phyloP scores from a whole-genome alignment of 345 rosid genomes.

The Ceriops zippeliana region DNA sequence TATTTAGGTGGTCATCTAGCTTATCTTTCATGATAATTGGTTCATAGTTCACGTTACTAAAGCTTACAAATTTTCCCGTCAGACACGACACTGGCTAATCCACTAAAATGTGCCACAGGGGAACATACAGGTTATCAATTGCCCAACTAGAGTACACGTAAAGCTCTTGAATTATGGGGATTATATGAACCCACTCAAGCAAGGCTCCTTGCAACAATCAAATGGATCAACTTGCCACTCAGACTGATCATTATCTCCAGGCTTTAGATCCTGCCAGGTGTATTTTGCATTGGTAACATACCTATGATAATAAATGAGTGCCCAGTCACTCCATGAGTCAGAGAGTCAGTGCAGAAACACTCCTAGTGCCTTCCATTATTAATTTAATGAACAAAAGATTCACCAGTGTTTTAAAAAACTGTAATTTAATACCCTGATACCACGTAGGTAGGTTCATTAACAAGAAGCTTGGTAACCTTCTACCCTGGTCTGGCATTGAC shows the following conservation, averaged over 20 bases:
- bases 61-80: constrained; percentile 27
- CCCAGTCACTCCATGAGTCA: not conserved
- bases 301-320: constrained; percentile 2
- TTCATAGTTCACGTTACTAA: too few relatives aligned
- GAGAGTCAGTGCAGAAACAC: not conserved
- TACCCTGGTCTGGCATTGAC: constrained; percentile 10
- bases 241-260: constrained; percentile 7
- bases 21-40: too few relatives aligned
- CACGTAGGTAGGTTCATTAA: constrained; percentile 27
- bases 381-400: too few relatives aligned
- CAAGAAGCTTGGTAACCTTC: constrained; percentile 29
- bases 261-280: constrained; percentile 4
- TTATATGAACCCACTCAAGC: constrained; percentile 24
- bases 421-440: constrained; percentile 23
- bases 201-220: constrained; percentile 30
- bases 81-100: constrained; percentile 25
- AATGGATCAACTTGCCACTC: constrained; percentile 28
- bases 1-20: too few relatives aligned
- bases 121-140: constrained; percentile 17
- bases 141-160: too few relatives aligned
- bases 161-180: not conserved
- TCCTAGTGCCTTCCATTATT: too few relatives aligned
- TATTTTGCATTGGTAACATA: constrained; percentile 26
- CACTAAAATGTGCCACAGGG: constrained; percentile 34
- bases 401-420: not conserved